A percentile compares a stretch with the other conserved stretches of the same genome.
Conservation (phyloP, 345 rosid species). For the Adansonia digitata region DNA sequence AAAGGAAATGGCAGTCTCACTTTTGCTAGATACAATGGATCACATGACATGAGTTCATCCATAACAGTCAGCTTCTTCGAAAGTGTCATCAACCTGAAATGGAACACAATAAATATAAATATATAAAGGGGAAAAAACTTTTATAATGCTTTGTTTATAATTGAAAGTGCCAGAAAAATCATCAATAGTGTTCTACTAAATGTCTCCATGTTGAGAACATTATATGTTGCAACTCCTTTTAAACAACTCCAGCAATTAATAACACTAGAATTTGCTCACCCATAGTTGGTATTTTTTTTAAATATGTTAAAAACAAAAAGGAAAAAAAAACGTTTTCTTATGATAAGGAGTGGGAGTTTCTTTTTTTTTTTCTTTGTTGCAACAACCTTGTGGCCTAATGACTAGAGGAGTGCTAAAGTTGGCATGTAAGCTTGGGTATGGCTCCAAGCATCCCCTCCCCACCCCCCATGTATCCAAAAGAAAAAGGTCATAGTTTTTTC, state of each 20-base stretch:
- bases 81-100: conserved; percentile 66
- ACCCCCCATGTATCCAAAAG: no score
- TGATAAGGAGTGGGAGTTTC: no score
- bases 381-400: no score
- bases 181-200: not conserved
- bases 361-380: no score
- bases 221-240: not conserved
- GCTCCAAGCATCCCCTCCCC: no score
- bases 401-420: no score
- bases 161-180: not conserved
- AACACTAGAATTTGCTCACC: not conserved
- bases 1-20: conserved; percentile 31
- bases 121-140: not conserved
- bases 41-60: conserved; percentile 78
- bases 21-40: conserved; percentile 75
- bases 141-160: not conserved
- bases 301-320: no score
- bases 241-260: not conserved
- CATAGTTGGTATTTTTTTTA: no score
- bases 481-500: no score
- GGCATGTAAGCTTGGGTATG: no score
- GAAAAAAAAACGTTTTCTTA: no score
- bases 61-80: conserved; percentile 73
- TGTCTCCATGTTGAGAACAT: not conserved
- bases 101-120: not conserved